Base-by-base conservation (phyloP, 1,284 basidiomycete species). In the Ceratobasidium sp. region DNA sequence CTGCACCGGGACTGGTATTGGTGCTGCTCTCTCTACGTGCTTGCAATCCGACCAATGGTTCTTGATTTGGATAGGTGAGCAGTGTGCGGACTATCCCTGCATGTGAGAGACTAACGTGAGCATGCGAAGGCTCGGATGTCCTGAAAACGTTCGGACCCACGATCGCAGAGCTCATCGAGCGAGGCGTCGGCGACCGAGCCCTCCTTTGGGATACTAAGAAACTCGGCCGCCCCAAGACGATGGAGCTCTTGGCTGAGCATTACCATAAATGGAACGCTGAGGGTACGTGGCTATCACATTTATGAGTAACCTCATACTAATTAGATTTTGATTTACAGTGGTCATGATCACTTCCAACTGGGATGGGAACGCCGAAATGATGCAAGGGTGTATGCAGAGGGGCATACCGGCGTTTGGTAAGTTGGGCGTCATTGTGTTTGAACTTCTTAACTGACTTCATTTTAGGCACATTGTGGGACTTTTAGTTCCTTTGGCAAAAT, bases 301-400 rank as follows among this genome's bases (percentile, higher is more conserved):
- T 74, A 69, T 5, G 44, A 73, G 63, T 60, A 29, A 22, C 29
- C 51, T 31, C 19, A 48, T 72, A 50, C 36, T 41, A 41, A 41
- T 27, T 15, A 11, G 31, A 27, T 44, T 63, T 24, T 47, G 41
- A 41, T 24, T 45, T 51, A 54, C 78, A 91, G 91, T 93, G 62
- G 89, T 93, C 17, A 91, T 93, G 82, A 91, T 93, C 81, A 93
- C 91, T 19, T 92, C 91, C 24, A 93, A 93, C 81, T 90, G 87
- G 79, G 84, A 88, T 44, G 91, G 91, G 48, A 92, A 93, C 81
- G 83, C 86, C 4, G 91, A 92, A 80, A 90, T 93, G 78, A 91
- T 91, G 87, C 83, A 90, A 81, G 91, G 91, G 19, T 93, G 91
- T 83, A 92, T 91, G 87, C 89, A 79, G 50, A 60, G 71, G n/a